phyloP scores from a whole-genome alignment of 441 rosid species.

The Gossypium davidsonii region DNA sequence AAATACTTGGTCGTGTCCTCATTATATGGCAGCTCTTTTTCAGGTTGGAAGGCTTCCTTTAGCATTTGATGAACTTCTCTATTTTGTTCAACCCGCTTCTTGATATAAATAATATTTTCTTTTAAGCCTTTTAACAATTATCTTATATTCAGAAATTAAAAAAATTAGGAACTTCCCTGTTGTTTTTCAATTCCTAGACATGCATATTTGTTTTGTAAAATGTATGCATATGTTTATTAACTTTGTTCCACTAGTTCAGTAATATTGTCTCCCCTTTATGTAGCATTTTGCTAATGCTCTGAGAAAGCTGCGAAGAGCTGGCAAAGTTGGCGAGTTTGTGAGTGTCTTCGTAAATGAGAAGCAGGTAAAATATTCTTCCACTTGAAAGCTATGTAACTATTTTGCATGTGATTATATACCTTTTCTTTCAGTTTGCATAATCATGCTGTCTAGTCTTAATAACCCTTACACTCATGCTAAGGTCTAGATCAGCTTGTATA shows the following conservation, averaged over 20 bases:
- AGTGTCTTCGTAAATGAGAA: constrained; percentile 83
- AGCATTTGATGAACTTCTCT: background rate
- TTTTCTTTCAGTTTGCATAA: background rate
- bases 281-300: constrained; percentile 65
- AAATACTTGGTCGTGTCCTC: background rate
- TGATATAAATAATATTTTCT: background rate
- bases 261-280: constrained; percentile 19
- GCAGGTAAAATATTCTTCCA: constrained; percentile 54
- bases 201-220: background rate
- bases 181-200: background rate
- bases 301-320: constrained; percentile 87
- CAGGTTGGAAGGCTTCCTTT: background rate
- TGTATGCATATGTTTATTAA: background rate
- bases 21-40: background rate
- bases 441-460: background rate
- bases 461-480: background rate
- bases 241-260: constrained; percentile 11
- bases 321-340: constrained; percentile 87
- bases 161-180: background rate
- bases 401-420: background rate
- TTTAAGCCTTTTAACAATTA: background rate
- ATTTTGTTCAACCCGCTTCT: background rate
- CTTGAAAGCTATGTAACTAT: background rate
- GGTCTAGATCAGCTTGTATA: background rate
- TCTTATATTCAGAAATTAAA: background rate